These are phyloP conservation scores for Meripilus lineatus DNA, from an alignment of 1,284 basidiomycete genomes.

Conservation along the genomic window DNA sequence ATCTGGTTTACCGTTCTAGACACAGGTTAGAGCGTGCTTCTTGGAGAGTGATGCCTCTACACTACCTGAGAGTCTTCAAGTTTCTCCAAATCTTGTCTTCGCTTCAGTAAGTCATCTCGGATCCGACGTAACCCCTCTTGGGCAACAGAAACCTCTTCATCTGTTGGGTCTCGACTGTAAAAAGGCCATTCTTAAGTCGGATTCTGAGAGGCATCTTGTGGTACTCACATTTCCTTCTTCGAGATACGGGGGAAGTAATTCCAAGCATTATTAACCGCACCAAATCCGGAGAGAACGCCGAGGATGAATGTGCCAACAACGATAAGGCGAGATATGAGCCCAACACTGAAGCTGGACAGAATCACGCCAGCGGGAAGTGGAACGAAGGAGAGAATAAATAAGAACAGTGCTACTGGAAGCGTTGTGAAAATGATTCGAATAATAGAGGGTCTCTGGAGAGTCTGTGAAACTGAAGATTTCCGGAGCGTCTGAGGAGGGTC, in stretches of 20 bases:
- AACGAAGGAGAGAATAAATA: conserved; percentile 57
- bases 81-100: conserved; percentile 33
- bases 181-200: neutral
- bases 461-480: conserved; percentile 20
- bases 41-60: neutral
- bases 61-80: conserved; percentile 30
- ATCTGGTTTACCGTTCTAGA: conserved; percentile 20
- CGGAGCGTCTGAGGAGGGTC: conserved; percentile 7
- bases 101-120: conserved; percentile 41
- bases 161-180: conserved; percentile 35
- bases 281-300: conserved; percentile 69
- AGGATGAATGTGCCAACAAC: conserved; percentile 70
- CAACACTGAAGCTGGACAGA: conserved; percentile 37
- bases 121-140: conserved; percentile 50
- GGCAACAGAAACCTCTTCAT: conserved; percentile 42
- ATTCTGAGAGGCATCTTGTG: neutral
- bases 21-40: neutral
- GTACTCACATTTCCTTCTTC: conserved; percentile 20
- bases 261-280: conserved; percentile 66
- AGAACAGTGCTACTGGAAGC: conserved; percentile 49
- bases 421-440: conserved; percentile 39
- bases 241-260: conserved; percentile 32
- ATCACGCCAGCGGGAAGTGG: conserved; percentile 53
- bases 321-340: conserved; percentile 58
- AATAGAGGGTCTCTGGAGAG: conserved; percentile 23